Evolutionary conservation across 441 rosid genomes (phyloP), one percentile per base, ranked within the genome.

Genomic region (Manihot esculenta): DNA sequence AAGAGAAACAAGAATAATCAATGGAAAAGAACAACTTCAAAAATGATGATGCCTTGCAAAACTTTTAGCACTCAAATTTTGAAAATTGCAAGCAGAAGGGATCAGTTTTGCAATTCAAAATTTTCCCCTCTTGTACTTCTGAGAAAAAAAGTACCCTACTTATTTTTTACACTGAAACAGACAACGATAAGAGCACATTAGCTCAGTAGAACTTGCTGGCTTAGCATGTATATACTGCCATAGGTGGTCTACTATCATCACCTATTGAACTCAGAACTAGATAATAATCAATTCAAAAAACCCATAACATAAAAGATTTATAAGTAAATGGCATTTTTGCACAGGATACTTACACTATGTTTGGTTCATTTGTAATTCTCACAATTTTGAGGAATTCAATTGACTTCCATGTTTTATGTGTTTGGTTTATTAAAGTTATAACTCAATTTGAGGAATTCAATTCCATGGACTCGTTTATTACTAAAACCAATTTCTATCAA

Each of bases 1-100:
- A 66, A 59, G 27, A 35, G 38, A 72, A 62, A 20, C 21, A 42
- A 54, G 47, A 74, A 72, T 23, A 42, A 64, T 65, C 54, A 66
- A 66, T 6, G 23, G 24, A 23, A 33, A 10, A 24, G 42, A 50
- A 15, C n/a, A 71, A 21, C 47, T 45, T 24, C 30, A 21, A 15
- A 62, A 60, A 70, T 27, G 0, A 42, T 15, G 35, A 42, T 44
- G 62, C 13, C 49, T 33, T n/a, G 27, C 27, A 20, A 44, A 23
- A 13, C 18, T 33, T 26, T 18, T 24, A 59, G 27, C 35, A 24
- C 23, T 57, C 51, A 13, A 6, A 69, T 33, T n/a, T 57, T 55
- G 11, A 57, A 60, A 53, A 47, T 10, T 24, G 56, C 21, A 53
- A 33, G 18, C n/a, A 42, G 14, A 48, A 59, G 33, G 49, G 30